Conservation (phyloP, 768 basidiomycete genomes). For the Pulveroboletus sp. region DNA sequence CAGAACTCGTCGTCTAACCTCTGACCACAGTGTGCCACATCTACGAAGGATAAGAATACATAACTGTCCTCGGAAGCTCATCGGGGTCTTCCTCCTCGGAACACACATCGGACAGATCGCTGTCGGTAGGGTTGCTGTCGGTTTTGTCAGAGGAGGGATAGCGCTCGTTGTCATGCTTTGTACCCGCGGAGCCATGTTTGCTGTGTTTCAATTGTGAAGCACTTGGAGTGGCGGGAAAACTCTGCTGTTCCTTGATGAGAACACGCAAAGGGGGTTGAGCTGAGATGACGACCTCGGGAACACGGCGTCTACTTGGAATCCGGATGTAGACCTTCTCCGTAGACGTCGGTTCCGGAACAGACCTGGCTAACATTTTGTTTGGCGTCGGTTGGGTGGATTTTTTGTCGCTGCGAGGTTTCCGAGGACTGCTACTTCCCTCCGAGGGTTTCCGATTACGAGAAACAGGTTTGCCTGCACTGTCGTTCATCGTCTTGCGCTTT, state of each 20-base stretch:
- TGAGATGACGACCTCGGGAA: slow-evolving; percentile 22
- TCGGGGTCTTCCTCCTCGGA: slow-evolving; percentile 22
- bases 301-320: slow-evolving; percentile 12
- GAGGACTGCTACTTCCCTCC: slow-evolving; percentile 22
- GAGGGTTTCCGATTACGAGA: slow-evolving; percentile 24
- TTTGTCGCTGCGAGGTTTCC: slow-evolving; percentile 28
- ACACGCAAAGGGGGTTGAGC: slow-evolving; percentile 4
- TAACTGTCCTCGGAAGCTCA: slow-evolving; percentile 21
- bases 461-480: slow-evolving; percentile 9
- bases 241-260: slow-evolving; percentile 12
- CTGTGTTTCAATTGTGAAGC: slow-evolving; percentile 22
- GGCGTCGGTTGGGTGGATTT: slow-evolving; percentile 12
- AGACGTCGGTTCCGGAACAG: slow-evolving; percentile 18
- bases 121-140: slow-evolving; percentile 12
- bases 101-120: slow-evolving; percentile 25
- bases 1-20: slow-evolving; percentile 8
- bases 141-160: slow-evolving; percentile 26
- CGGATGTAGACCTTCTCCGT: slow-evolving; percentile 27
- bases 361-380: slow-evolving; percentile 10
- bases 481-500: slow-evolving; percentile 20
- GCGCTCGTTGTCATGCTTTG: slow-evolving; percentile 10
- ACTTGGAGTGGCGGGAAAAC: slow-evolving; percentile 18
- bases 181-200: slow-evolving; percentile 14
- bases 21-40: slow-evolving; percentile 5
- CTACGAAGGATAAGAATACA: slow-evolving; percentile 14